A percentile compares a stretch with the other conserved stretches of the same genome.
Evolutionary conservation across 2,329 filamentous ascomycete genomes (phyloP).

Genomic region (Sporothrix brasiliensis): DNA sequence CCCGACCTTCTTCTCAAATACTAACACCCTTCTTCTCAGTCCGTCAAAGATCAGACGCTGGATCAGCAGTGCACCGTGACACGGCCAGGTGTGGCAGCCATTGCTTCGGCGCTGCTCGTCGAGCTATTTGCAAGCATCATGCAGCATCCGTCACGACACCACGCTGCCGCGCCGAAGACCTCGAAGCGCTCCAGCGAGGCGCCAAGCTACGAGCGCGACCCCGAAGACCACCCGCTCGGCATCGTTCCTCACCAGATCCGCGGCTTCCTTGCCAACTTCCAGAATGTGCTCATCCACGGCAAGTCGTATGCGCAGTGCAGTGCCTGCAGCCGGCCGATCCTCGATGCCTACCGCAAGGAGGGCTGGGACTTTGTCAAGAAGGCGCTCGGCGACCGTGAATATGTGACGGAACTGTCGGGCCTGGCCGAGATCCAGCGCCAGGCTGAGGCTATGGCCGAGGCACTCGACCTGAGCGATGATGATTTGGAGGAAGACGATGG

Average conservation of each 20-base stretch:
- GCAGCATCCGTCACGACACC: constrained; percentile 76
- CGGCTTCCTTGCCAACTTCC: constrained; percentile 73
- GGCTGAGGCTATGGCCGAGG: constrained; percentile 55
- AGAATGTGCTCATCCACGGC: constrained; percentile 72
- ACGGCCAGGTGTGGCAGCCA: constrained; percentile 85
- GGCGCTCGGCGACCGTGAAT: constrained; percentile 74
- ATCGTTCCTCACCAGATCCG: constrained; percentile 80
- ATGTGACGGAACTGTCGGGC: constrained; percentile 75
- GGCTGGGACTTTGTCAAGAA: constrained; percentile 78
- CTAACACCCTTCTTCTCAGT: constrained; percentile 54
- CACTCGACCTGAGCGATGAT: constrained; percentile 66
- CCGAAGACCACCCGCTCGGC: constrained; percentile 62
- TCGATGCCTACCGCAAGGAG: constrained; percentile 66
- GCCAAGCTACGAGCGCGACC: constrained; percentile 56
- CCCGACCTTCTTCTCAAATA: neutral
- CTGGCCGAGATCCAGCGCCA: constrained; percentile 69
- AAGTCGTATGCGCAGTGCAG: constrained; percentile 79
- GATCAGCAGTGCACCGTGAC: constrained; percentile 99
- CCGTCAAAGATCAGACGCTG: constrained; percentile 89
- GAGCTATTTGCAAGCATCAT: constrained; percentile 85
- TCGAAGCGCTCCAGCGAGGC: constrained; percentile 44
- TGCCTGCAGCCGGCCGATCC: constrained; percentile 72
- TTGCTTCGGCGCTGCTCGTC: constrained; percentile 87
- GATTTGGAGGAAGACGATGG: constrained; percentile 55
- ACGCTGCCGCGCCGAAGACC: constrained; percentile 59